Percentiles rank a stretch among this genome's conserved stretches.
Conservation (phyloP, 2,329 filamentous ascomycete species). For the Claviceps fusiformis region DNA sequence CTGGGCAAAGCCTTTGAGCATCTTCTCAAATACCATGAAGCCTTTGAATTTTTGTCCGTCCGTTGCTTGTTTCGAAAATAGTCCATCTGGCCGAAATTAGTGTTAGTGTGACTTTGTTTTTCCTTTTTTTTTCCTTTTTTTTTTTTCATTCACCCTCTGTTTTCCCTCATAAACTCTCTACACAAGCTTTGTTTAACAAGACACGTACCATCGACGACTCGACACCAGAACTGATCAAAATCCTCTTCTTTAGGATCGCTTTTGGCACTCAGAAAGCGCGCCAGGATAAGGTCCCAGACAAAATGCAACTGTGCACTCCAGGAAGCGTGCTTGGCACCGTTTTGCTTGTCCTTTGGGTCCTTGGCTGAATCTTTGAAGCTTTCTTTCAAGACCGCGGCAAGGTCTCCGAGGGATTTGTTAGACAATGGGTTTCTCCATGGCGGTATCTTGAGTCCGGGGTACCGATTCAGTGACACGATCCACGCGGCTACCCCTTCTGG, state of each 20-base stretch:
- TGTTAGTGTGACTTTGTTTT: neutral
- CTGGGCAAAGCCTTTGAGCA: conserved; percentile 42
- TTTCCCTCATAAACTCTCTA: neutral
- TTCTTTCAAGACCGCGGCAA: conserved; percentile 72
- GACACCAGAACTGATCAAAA: conserved; percentile 72
- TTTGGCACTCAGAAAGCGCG: conserved; percentile 29
- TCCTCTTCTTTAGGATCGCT: conserved; percentile 24
- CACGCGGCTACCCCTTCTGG: conserved; percentile 85
- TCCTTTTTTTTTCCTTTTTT: neutral
- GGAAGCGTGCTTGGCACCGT: conserved; percentile 49
- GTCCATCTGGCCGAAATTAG: conserved; percentile 44
- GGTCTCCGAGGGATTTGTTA: conserved; percentile 49
- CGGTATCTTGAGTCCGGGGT: conserved; percentile 49
- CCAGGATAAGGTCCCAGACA: conserved; percentile 73
- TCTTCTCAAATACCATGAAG: conserved; percentile 72
- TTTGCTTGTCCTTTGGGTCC: conserved; percentile 27
- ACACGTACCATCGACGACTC: conserved; percentile 67
- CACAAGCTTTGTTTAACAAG: neutral
- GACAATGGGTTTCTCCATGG: conserved; percentile 71
- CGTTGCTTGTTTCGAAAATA: conserved; percentile 72
- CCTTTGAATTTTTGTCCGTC: conserved; percentile 86
- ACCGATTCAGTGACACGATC: conserved; percentile 54
- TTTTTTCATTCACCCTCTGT: too few species aligned
- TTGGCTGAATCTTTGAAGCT: conserved; percentile 41
- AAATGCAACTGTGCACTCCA: conserved; percentile 76